phyloP scores from a whole-genome alignment of 2,329 filamentous ascomycete species.

The Epichloe coenophiala region DNA sequence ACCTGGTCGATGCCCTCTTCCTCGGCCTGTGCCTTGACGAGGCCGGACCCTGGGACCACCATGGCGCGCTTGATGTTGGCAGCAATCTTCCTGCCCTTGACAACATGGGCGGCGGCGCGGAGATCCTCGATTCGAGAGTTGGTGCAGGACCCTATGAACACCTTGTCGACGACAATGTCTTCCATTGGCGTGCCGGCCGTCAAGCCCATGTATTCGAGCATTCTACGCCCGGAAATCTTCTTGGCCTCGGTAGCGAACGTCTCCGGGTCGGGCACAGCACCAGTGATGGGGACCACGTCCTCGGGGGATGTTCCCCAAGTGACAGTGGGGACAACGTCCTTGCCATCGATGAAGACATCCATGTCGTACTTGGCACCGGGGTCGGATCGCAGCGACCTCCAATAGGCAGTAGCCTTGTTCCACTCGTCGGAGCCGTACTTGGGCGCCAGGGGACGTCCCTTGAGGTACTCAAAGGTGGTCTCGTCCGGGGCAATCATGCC shows the following conservation, averaged over 20 bases:
- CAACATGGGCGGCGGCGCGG: slow-evolving; percentile 70
- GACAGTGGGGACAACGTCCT: slow-evolving; percentile 85
- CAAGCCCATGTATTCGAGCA: slow-evolving; percentile 94
- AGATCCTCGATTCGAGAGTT: slow-evolving; percentile 96
- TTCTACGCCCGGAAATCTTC: slow-evolving; percentile 65
- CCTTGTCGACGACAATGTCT: slow-evolving; percentile 85
- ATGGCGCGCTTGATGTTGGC: slow-evolving; percentile 84
- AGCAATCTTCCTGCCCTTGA: slow-evolving; percentile 78
- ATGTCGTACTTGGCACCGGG: slow-evolving; percentile 80
- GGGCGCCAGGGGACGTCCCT: slow-evolving; percentile 78
- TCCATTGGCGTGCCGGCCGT: slow-evolving; percentile 77
- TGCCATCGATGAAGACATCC: slow-evolving; percentile 78
- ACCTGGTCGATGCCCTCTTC: slow-evolving; percentile 85
- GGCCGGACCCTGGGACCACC: slow-evolving; percentile 90
- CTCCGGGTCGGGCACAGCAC: slow-evolving; percentile 78
- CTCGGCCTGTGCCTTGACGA: slow-evolving; percentile 88
- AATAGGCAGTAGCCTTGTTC: slow-evolving; percentile 79
- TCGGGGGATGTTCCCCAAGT: slow-evolving; percentile 97
- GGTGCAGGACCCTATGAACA: slow-evolving; percentile 96
- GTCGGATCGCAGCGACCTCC: slow-evolving; percentile 76
- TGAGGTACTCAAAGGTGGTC: slow-evolving; percentile 88
- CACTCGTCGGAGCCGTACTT: slow-evolving; percentile 74
- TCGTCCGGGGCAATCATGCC: slow-evolving; percentile 96
- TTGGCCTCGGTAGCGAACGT: slow-evolving; percentile 69
- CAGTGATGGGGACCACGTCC: slow-evolving; percentile 90